Percentiles rank a stretch among this genome's conserved stretches.
Conservation (phyloP, 2,329 filamentous ascomycete species). For the Ramichloridium luteum region DNA sequence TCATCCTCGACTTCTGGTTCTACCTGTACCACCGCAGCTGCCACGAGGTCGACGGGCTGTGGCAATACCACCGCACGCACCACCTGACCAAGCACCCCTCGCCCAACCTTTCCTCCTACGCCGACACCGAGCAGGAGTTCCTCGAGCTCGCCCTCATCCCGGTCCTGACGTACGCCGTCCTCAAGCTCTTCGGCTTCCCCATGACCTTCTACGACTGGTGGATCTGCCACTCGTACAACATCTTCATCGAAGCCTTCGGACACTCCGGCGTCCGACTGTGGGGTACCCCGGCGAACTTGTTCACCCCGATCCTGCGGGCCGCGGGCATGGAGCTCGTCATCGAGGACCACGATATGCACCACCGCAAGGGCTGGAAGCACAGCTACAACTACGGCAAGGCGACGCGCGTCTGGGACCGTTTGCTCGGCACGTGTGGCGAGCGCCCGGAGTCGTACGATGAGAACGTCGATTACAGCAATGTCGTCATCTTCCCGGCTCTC, state of each 20-base stretch:
- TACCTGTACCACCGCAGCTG: conserved; percentile 34
- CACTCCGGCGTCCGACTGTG: conserved; percentile 31
- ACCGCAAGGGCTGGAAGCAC: conserved; percentile 29
- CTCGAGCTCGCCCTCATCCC: conserved; percentile 34
- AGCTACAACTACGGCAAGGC: conserved; percentile 31
- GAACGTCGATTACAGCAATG: conserved; percentile 9
- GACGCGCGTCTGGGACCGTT: conserved; percentile 27
- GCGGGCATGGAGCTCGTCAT: conserved; percentile 29
- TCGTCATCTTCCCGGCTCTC: conserved; percentile 2
- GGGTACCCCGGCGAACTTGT: conserved; percentile 23
- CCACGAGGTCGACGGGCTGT: conserved; percentile 30
- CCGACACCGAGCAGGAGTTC: conserved; percentile 32
- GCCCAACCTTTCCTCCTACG: conserved; percentile 31
- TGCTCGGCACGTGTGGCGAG: conserved; percentile 23
- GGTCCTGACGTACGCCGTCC: conserved; percentile 27
- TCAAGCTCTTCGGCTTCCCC: conserved; percentile 29
- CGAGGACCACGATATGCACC: conserved; percentile 34
- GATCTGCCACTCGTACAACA: conserved; percentile 34
- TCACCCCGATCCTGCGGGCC: conserved; percentile 25
- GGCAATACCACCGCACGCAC: conserved; percentile 35
- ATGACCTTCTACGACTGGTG: conserved; percentile 39
- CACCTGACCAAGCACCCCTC: conserved; percentile 37
- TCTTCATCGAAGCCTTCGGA: conserved; percentile 30
- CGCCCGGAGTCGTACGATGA: conserved; percentile 24
- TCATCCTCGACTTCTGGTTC: conserved; percentile 36